Base-by-base conservation (phyloP, 148 eudicot genomes). In the Heliamphora exappendiculata region DNA sequence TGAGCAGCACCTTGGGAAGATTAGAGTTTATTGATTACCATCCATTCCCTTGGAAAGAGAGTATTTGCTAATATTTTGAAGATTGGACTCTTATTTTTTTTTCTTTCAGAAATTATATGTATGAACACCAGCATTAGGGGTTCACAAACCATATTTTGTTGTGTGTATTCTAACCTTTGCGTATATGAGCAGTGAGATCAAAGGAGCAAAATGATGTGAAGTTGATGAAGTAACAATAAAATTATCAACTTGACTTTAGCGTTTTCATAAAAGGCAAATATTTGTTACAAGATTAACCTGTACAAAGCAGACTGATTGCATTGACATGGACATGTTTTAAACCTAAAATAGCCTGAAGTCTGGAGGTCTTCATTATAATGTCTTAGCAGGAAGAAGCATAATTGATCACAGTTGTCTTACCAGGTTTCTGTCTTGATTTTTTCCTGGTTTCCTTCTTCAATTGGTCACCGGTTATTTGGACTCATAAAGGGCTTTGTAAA, bases 341-440 rank as follows among this genome's bases (percentile, higher is more conserved):
- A 41, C 9, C 26, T 22, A 4, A 73, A 54, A 54, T 26, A 45
- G 65, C 66, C 64, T 58, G 6, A 58, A 41, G 29, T 58, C 37
- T 58, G 47, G 33, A 36, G 66, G 33, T 37, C 37, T 17, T 41
- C 22, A 26, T 59, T 41, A 73, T 19, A 20, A 20, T 72, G 49
- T 41, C 58, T 73, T 39, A 5, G 47, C 41, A 55, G 76, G 51
- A 37, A 58, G 76, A 74, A 59, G 55, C 68, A n/a, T 74, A n/a
- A 39, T 36, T 42, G 14, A 5, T 17, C 29, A 74, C 3, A 11
- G 36, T 12, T 31, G 50, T 63, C 41, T n/a, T 16, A 2, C 28
- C 5, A 45, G 28, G 67, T 59, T 36, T 22, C 36, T 26, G 39
- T 5, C 55, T 42, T 39, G 7, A 42, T 62, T 45, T 24, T 63